A percentile compares a stretch with the other conserved stretches of the same genome.
phyloP scores from a whole-genome alignment of 305 asterid genomes.

The Vinca major region DNA sequence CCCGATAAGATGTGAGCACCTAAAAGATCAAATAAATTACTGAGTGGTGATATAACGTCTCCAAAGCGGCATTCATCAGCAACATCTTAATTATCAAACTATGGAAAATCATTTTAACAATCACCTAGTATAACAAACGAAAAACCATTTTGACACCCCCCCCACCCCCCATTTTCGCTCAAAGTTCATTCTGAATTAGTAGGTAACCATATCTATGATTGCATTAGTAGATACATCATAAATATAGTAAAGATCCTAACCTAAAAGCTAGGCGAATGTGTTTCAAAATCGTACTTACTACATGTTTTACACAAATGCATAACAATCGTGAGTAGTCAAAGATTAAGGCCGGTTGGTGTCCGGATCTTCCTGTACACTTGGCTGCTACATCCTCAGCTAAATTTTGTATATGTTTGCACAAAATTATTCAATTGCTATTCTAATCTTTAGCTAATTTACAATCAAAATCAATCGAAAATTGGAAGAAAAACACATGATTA shows the following conservation, averaged over 20 bases:
- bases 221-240: not conserved
- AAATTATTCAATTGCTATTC: no score
- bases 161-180: not conserved
- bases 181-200: not conserved
- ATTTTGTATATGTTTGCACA: no score
- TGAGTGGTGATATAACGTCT: not conserved
- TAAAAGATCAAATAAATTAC: slow-evolving; percentile 21
- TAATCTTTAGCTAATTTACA: no score
- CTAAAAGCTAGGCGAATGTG: not conserved
- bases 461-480: no score
- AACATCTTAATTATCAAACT: not conserved
- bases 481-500: no score
- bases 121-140: not conserved
- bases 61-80: not conserved
- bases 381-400: no score
- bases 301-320: not conserved
- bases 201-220: not conserved
- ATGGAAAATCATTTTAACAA: not conserved
- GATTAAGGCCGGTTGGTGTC: not conserved
- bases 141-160: not conserved
- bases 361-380: no score
- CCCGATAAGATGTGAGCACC: slow-evolving; percentile 98
- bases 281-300: not conserved
- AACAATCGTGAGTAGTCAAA: not conserved
- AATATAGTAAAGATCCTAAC: not conserved